These are phyloP conservation scores for Hylodesmum podocarpum DNA, from an alignment of 306 rosid species.

Conservation along the genomic window DNA sequence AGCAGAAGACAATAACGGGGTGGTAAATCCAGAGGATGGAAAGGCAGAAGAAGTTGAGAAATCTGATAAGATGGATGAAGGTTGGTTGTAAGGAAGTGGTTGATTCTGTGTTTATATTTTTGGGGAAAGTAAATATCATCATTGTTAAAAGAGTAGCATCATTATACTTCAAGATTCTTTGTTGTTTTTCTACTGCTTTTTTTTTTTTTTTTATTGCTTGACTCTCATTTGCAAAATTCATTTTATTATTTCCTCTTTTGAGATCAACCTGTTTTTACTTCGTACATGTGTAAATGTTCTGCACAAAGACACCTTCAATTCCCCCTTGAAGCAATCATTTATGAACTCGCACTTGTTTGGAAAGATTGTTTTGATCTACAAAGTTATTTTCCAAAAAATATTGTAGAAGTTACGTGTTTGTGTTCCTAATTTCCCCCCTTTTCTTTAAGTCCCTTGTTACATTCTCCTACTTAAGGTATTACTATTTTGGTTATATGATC, in stretches of 20 bases:
- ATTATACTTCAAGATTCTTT: not conserved
- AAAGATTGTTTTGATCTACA: not conserved
- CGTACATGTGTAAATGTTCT: not conserved
- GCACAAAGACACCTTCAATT: not conserved
- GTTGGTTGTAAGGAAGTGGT: conserved; percentile 49
- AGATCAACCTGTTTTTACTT: conserved; percentile 19
- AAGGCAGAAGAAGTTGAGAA: conserved; percentile 59
- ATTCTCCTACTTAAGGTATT: not conserved
- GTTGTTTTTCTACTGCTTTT: not conserved
- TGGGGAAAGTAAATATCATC: not conserved
- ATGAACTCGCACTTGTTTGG: not conserved
- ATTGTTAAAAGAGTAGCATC: not conserved
- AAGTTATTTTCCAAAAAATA: not conserved
- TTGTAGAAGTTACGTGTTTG: not conserved
- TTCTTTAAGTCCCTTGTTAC: not conserved
- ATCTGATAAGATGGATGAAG: conserved; percentile 68
- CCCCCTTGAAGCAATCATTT: not conserved
- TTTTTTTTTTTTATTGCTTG: not conserved
- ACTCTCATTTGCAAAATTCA: not conserved
- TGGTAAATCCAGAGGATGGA: conserved; percentile 56
- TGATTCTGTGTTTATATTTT: conserved; percentile 14
- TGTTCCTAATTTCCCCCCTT: not conserved
- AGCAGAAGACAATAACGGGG: conserved; percentile 67
- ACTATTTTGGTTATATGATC: not conserved
- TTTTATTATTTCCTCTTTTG: not conserved